These are phyloP conservation scores for Toxoplasma gondii DNA, from an alignment of 169 alveolate genomes.

Conservation along the genomic window DNA sequence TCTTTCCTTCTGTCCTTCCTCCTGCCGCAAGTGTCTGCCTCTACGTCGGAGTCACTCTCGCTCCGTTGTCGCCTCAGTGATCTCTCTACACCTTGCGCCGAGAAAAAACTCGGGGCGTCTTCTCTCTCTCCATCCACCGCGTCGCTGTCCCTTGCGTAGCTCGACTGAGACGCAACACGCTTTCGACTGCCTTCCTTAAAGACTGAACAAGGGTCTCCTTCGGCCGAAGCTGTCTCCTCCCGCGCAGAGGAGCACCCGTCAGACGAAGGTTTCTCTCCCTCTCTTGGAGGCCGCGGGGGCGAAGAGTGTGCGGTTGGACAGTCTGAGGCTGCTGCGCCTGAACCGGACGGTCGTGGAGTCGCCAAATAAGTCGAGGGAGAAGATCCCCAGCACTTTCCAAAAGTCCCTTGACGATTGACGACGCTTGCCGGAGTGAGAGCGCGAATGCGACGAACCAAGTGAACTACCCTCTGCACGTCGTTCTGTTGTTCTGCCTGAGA, in stretches of 20 bases:
- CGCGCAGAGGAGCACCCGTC: too few relatives aligned
- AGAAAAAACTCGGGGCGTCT: too few relatives aligned
- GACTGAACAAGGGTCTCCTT: too few relatives aligned
- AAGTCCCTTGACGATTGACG: not conserved
- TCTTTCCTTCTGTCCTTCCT: not conserved
- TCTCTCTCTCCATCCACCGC: not conserved
- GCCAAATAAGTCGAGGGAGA: not conserved
- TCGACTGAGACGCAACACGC: not conserved
- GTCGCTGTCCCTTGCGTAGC: not conserved
- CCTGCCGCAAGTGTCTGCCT: not conserved
- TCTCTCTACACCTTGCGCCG: not conserved
- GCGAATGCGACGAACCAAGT: not conserved
- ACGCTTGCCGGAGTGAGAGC: conserved; percentile 25
- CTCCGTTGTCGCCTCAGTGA: not conserved
- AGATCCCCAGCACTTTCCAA: not conserved
- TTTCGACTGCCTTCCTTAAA: too few relatives aligned
- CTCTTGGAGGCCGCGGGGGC: too few relatives aligned
- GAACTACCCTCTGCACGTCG: not conserved
- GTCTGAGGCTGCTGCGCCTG: too few relatives aligned
- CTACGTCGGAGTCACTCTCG: not conserved
- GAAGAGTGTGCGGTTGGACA: too few relatives aligned
- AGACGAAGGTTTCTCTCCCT: too few relatives aligned
- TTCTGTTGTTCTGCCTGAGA: conserved; percentile 10
- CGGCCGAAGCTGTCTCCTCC: too few relatives aligned
- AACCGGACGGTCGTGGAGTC: not conserved